These are phyloP conservation scores for Astrephomene gubernaculifera DNA, from an alignment of 139 green algal species.

Conservation along the genomic window DNA sequence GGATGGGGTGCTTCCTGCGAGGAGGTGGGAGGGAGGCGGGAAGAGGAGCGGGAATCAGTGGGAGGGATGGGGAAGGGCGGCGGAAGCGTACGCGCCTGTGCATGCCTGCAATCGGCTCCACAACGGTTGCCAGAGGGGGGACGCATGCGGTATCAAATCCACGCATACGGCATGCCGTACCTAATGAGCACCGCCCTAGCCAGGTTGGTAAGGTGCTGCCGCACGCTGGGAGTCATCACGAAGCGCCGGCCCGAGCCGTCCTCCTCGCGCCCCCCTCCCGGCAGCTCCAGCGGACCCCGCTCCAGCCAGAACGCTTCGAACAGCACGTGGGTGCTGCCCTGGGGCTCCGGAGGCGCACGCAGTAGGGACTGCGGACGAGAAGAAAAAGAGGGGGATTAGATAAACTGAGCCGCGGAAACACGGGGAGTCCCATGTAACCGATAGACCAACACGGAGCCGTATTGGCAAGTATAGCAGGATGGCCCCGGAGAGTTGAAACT, in stretches of 20 bases:
- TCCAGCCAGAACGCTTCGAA: slow-evolving; percentile 98
- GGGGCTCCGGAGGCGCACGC: slow-evolving; percentile 55
- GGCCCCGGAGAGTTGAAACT: too few relatives aligned
- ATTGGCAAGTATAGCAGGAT: too few relatives aligned
- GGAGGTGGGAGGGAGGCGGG: neutral
- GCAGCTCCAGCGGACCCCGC: slow-evolving; percentile 66
- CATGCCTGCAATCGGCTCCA: too few relatives aligned
- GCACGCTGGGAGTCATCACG: slow-evolving; percentile 89
- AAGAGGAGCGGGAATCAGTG: neutral
- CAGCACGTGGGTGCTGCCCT: slow-evolving; percentile 70
- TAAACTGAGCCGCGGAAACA: too few relatives aligned
- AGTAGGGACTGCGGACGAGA: slow-evolving; percentile 68
- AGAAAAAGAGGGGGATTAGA: too few relatives aligned
- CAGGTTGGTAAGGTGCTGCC: slow-evolving; percentile 88
- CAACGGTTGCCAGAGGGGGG: too few relatives aligned
- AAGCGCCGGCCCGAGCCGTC: slow-evolving; percentile 77
- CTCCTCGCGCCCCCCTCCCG: slow-evolving; percentile 53
- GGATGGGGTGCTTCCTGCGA: slow-evolving; percentile 37
- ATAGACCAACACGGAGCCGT: too few relatives aligned
- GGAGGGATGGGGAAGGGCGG: neutral
- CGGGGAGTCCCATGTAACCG: too few relatives aligned
- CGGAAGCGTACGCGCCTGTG: too few relatives aligned
- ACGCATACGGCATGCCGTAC: slow-evolving; percentile 8
- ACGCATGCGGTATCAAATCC: neutral
- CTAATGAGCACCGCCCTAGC: slow-evolving; percentile 90